Base-by-base conservation (phyloP, 441 rosid species). In the Populus tomentosa region DNA sequence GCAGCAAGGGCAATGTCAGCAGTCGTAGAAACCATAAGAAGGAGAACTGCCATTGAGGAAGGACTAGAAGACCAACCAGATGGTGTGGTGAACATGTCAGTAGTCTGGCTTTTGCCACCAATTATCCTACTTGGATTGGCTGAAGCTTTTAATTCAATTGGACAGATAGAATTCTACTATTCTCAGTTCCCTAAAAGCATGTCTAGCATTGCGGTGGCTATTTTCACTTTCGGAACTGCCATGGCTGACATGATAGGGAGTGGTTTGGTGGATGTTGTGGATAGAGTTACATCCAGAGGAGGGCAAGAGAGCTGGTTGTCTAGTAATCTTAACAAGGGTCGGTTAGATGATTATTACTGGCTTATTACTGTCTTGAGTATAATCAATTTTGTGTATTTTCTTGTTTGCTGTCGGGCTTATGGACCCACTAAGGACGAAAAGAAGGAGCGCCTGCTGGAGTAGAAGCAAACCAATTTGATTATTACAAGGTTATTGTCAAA, bases 81-180 rank as follows among this genome's bases (percentile, higher is more conserved):
- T 2, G 89, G 79, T 8, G 62, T 35, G 1, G 73, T 77, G 42
- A 38, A 69, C 73, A 81, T 89, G 79, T 90, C 97, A 0, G 94
- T 86, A 4, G 74, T 86, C 80, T 93, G 95, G 94, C 53, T 89
- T 21, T 16, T 88, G 20, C 90, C 89, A 28, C 73, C 78, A 72
- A 24, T 80, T 70, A 32, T 84, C 30, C 53, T 89, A 7, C 46
- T 71, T 14, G 94, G 96, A 32, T 26, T 90, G 10, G 82, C 87
- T 0, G 89, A 84, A 73, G 90, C 90, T 68, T 75, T 90, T 64
- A 85, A 62, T 42, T 78, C 79, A 2, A 83, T 91, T 28, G 87
- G 80, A 5, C 91, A 88, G 67, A 81, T 72, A 28, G 92, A 89
- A 76, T 91, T 91, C 81, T 91, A 82, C 75, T 90, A 88, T 82